Evolutionary conservation across 192 early-diverging fungal genomes (phyloP).

Genomic region (Lunasporangiospora selenospora): DNA sequence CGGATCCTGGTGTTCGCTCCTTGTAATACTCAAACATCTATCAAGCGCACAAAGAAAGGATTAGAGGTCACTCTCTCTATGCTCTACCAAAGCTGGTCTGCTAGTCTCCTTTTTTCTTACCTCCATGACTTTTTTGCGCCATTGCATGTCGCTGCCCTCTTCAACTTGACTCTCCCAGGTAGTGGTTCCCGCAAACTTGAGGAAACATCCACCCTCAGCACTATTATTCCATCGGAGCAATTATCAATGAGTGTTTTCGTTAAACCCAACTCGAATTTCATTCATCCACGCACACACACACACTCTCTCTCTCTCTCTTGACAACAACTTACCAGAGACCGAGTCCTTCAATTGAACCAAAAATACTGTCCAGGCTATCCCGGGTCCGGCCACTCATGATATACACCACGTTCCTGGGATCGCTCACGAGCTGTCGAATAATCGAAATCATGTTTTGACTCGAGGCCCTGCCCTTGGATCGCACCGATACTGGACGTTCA

Average conservation of each 20-base stretch:
- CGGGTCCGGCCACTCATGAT: constrained; percentile 78
- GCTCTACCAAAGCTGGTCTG: no score
- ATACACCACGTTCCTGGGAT: constrained; percentile 76
- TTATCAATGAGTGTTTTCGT: background rate
- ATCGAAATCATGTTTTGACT: constrained; percentile 66
- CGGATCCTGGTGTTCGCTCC: constrained; percentile 81
- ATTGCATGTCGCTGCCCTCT: constrained; percentile 55
- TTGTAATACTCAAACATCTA: constrained; percentile 84
- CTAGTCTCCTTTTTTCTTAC: no score
- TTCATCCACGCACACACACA: no score
- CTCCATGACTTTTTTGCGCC: constrained; percentile 47
- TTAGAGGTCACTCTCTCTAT: no score
- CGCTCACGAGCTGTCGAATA: constrained; percentile 57
- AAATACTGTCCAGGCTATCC: constrained; percentile 64
- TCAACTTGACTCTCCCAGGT: constrained; percentile 73
- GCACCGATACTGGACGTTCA: constrained; percentile 51
- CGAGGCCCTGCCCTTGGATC: constrained; percentile 53
- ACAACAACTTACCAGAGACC: constrained; percentile 62
- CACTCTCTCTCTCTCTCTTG: no score
- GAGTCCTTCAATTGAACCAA: constrained; percentile 68
- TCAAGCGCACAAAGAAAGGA: background rate
- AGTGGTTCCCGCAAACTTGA: constrained; percentile 63
- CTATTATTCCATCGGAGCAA: constrained; percentile 33
- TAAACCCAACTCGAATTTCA: background rate
- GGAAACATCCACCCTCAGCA: constrained; percentile 80